Conservation (phyloP, 495 filamentous ascomycete species). For the Trypethelium eluteriae region DNA sequence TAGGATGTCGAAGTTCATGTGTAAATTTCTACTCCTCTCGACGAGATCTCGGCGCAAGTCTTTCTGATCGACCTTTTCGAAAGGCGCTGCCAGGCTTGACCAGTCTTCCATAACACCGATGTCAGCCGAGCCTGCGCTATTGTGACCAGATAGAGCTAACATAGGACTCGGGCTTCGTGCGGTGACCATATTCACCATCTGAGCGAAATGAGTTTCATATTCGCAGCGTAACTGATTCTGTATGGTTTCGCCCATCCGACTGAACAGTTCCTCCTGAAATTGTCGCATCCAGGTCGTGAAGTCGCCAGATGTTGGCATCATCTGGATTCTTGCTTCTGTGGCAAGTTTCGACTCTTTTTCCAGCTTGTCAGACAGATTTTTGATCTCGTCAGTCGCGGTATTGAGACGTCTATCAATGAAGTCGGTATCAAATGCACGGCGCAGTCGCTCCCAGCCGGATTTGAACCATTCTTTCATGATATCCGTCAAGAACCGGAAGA, state of each 20-base stretch:
- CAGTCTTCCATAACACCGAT: not conserved
- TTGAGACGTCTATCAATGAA: conserved; percentile 1
- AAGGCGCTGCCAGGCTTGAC: not conserved
- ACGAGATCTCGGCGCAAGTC: not conserved
- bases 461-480: conserved; percentile 8
- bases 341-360: conserved; percentile 1
- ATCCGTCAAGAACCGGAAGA: not conserved
- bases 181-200: not conserved
- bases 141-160: not conserved
- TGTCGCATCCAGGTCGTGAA: not conserved
- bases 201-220: not conserved
- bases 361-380: conserved; percentile 1
- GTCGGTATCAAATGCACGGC: not conserved
- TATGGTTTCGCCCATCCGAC: not conserved
- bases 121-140: not conserved
- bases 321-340: conserved; percentile 1
- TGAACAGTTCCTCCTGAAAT: not conserved
- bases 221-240: not conserved
- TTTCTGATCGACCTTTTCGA: not conserved
- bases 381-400: not conserved
- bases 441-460: not conserved
- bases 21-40: not conserved
- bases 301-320: not conserved
- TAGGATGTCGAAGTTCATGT: conserved; percentile 2
- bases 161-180: not conserved